Evolutionary conservation across 768 basidiomycete species (phyloP), one percentile per base, ranked within the genome.

Genomic region (Pseudohyphozyma bogoriensis): DNA sequence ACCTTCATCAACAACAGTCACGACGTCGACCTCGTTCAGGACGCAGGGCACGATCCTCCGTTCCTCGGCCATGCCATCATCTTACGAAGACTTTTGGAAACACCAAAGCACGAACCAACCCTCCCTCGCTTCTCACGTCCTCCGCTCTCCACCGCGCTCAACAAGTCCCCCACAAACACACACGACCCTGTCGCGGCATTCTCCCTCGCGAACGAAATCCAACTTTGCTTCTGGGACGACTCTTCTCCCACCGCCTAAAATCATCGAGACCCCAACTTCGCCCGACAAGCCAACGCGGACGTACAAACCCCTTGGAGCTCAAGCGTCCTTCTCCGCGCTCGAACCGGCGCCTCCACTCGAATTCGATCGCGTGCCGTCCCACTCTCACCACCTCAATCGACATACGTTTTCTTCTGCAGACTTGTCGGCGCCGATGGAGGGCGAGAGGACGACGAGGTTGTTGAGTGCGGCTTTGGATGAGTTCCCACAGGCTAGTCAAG

Each of bases 311-410:
- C 54, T 55, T 39, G 37, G 37, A 36, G 1, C 47, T 8, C 37
- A 40, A 2, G 20, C 54, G 22, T 22, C 40, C 40, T 61, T 61
- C 44, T 51, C 60, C 26, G 55, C 60, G 6, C 50, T 61, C 13
- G 35, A 52, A 7, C 36, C 45, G 9, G 6, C 16, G 18, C 46
- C 46, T 11, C 47, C 54, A 12, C 54, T 61, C 11, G 35, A 53
- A 2, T 51, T 60, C 53, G 51, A 46, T n/a, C n/a, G n/a, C n/a
- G n/a, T n/a, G n/a, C n/a, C n/a, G n/a, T n/a, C n/a, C n/a, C n/a
- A n/a, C 40, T 42, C 40, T 42, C 40, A 18, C 40, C 20, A 22
- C 24, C 18, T 18, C 40, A 20, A 3, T 16, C 40, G 40, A 42
- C 7, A 18, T 22, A 22, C 20, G 40, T 42, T 18, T 18, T 8